Conservation (phyloP, 2,329 filamentous ascomycete genomes). For the Alternaria brassicicola region DNA sequence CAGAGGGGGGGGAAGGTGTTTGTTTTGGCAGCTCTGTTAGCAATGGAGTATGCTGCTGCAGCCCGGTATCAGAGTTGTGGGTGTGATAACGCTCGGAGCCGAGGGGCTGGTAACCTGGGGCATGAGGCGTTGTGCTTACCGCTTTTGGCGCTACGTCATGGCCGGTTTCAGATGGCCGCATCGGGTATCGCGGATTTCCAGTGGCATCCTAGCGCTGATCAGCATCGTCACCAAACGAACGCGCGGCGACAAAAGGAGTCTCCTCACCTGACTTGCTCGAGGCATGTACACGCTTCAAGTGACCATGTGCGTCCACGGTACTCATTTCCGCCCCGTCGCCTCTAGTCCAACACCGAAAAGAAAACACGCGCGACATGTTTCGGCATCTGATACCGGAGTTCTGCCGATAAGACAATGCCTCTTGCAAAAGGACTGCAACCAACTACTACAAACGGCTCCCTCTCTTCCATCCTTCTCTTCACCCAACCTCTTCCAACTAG, state of each 20-base stretch:
- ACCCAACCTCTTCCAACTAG: neutral
- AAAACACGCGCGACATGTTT: neutral
- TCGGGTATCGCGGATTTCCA: neutral
- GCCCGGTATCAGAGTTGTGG: neutral
- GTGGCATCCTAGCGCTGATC: neutral
- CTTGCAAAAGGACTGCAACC: neutral
- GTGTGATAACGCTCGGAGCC: neutral
- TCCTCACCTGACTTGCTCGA: neutral
- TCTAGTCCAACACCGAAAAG: neutral
- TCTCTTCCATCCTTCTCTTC: neutral
- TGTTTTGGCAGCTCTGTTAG: neutral
- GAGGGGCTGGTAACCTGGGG: constrained; percentile 2
- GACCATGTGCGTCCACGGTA: neutral
- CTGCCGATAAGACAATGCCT: neutral
- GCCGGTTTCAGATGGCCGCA: constrained; percentile 4
- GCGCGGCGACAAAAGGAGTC: constrained; percentile 3
- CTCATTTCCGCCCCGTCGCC: neutral
- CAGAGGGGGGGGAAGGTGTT: too few species aligned
- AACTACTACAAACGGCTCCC: neutral
- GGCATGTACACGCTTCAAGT: neutral
- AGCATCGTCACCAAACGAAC: neutral
- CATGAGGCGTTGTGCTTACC: constrained; percentile 10
- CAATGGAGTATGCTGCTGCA: neutral
- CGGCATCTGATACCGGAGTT: neutral
- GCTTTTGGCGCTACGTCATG: constrained; percentile 7